Evolutionary conservation across 2,329 filamentous ascomycete genomes (phyloP).

Genomic region (Trichoderma arundinaceum): DNA sequence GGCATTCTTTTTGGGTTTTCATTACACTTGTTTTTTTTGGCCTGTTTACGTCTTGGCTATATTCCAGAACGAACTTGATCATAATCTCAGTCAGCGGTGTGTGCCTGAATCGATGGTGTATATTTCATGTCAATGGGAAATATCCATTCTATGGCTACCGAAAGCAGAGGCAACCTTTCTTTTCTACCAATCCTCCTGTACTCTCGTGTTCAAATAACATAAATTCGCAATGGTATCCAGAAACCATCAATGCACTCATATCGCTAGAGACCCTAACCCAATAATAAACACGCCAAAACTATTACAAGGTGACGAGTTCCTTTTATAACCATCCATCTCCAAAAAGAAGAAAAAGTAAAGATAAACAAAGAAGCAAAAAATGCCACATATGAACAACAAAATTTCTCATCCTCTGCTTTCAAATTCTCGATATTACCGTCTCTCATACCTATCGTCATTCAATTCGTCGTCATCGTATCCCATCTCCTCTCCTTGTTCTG

Average conservation of each 20-base stretch:
- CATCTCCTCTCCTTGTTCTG: constrained; percentile 33
- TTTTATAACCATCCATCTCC: background rate
- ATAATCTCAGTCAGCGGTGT: background rate
- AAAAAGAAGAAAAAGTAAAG: background rate
- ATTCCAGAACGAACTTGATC: background rate
- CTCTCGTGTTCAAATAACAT: constrained; percentile 5
- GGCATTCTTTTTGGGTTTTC: constrained; percentile 17
- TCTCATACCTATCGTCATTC: constrained; percentile 34
- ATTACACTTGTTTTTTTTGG: background rate
- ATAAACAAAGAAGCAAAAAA: background rate
- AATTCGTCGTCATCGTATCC: constrained; percentile 37
- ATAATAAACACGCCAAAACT: background rate
- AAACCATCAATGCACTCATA: constrained; percentile 3
- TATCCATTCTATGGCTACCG: background rate
- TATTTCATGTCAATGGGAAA: background rate
- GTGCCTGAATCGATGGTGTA: background rate
- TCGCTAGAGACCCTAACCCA: background rate
- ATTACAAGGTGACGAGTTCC: background rate
- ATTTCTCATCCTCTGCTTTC: background rate
- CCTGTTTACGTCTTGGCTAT: background rate
- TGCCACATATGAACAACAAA: background rate
- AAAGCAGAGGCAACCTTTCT: background rate
- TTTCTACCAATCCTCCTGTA: constrained; percentile 5
- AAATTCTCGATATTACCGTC: background rate
- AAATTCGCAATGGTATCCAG: constrained; percentile 11